phyloP scores from a whole-genome alignment of 495 filamentous ascomycete genomes.

The Penicillium flavigenum region DNA sequence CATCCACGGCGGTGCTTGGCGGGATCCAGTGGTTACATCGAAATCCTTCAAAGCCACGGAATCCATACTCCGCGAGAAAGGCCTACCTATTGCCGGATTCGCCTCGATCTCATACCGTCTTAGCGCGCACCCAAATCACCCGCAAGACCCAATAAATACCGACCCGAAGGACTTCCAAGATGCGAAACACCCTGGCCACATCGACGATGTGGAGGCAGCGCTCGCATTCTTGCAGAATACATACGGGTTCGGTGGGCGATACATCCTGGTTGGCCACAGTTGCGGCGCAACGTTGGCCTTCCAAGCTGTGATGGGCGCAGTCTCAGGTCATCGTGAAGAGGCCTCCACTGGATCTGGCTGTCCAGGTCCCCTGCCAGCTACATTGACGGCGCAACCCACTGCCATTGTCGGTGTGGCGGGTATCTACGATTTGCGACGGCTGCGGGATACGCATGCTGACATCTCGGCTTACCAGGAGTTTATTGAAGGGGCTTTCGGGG shows the following conservation, averaged over 20 bases:
- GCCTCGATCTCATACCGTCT: conserved; percentile 80
- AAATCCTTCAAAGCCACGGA: conserved; percentile 50
- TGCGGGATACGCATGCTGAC: conserved; percentile 49
- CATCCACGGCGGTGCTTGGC: conserved; percentile 90
- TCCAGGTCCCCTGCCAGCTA: conserved; percentile 24
- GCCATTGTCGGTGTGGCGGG: conserved; percentile 62
- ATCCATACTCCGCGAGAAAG: conserved; percentile 40
- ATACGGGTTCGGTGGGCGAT: conserved; percentile 50
- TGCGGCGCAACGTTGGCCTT: conserved; percentile 74
- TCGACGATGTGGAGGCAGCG: conserved; percentile 65
- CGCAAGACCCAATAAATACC: conserved; percentile 46
- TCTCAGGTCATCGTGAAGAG: conserved; percentile 26
- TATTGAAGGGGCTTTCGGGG: conserved; percentile 62
- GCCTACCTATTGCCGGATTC: conserved; percentile 55
- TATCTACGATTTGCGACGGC: conserved; percentile 62
- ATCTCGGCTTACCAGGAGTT: conserved; percentile 58
- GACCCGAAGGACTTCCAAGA: conserved; percentile 38
- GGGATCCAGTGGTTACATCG: conserved; percentile 64
- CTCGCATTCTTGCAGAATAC: conserved; percentile 59
- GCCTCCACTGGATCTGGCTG: conserved; percentile 16
- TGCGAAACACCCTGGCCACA: conserved; percentile 70
- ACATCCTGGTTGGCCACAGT: conserved; percentile 73
- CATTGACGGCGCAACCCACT: conserved; percentile 31
- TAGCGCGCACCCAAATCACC: conserved; percentile 64
- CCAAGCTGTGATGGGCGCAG: conserved; percentile 58